A percentile compares a stretch with the other conserved stretches of the same genome.
phyloP scores from a whole-genome alignment of 768 basidiomycete genomes.

The Russula vinacea region DNA sequence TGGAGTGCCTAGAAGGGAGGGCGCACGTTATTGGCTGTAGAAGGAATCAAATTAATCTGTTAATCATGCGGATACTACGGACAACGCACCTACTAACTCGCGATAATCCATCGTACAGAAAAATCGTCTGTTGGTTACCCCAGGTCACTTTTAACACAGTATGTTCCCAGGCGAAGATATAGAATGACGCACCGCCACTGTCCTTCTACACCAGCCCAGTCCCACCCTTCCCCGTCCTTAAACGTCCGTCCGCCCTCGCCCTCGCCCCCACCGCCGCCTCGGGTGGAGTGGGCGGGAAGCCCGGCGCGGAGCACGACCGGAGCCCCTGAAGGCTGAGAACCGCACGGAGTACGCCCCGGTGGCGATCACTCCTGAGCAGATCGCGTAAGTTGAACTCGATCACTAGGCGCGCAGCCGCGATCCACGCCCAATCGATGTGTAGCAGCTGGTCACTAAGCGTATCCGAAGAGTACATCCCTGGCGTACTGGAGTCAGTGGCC shows the following conservation, averaged over 20 bases:
- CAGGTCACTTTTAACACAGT: background rate
- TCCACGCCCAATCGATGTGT: conserved; percentile 49
- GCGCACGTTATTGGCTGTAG: conserved; percentile 43
- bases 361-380: conserved; percentile 32
- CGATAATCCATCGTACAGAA: conserved; percentile 60
- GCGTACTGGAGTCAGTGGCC: conserved; percentile 18
- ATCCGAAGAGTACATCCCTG: conserved; percentile 14
- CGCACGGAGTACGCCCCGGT: conserved; percentile 32
- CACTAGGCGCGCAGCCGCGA: conserved; percentile 49
- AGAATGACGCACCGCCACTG: conserved; percentile 48
- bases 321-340: conserved; percentile 35
- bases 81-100: conserved; percentile 49
- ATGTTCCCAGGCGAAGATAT: background rate
- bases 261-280: background rate
- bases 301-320: conserved; percentile 33
- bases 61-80: background rate
- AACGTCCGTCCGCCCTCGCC: background rate
- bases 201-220: conserved; percentile 57
- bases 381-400: conserved; percentile 53
- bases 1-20: background rate
- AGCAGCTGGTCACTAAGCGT: conserved; percentile 34
- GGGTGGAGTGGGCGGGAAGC: conserved; percentile 13
- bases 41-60: background rate
- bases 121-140: conserved; percentile 43
- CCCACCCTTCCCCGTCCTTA: conserved; percentile 46